Percentiles rank a stretch among this genome's conserved stretches.
phyloP scores from a whole-genome alignment of 2,329 filamentous ascomycete genomes.

The Penicillium sp. region DNA sequence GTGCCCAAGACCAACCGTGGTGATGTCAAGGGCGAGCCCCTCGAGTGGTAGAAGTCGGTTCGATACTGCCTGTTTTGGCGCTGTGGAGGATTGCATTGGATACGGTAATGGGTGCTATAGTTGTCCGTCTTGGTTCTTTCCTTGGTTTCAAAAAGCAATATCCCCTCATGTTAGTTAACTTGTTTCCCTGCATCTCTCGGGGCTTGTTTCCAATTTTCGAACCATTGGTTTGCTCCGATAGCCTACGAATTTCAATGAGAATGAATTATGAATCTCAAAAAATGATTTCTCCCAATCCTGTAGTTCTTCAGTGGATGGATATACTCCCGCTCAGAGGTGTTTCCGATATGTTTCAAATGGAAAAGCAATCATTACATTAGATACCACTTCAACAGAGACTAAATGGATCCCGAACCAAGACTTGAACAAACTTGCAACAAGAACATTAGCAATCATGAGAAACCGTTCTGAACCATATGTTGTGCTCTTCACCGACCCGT shows the following conservation, averaged over 20 bases:
- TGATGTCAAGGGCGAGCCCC: slow-evolving; percentile 77
- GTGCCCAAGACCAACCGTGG: slow-evolving; percentile 89
- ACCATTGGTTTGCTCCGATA: slow-evolving; percentile 13
- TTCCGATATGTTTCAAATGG: neutral
- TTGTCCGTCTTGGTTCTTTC: slow-evolving; percentile 7
- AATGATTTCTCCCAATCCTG: neutral
- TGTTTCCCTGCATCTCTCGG: slow-evolving; percentile 14
- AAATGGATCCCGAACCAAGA: neutral
- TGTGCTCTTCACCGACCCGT: neutral
- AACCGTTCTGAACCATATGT: neutral
- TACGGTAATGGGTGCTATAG: slow-evolving; percentile 12
- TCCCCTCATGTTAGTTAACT: slow-evolving; percentile 22
- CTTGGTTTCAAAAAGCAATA: slow-evolving; percentile 22
- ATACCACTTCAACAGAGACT: neutral
- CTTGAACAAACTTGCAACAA: neutral
- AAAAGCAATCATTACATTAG: slow-evolving; percentile 12
- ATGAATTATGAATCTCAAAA: slow-evolving; percentile 26
- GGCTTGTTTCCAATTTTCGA: slow-evolving; percentile 15
- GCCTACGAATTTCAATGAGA: slow-evolving; percentile 28
- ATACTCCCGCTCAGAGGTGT: neutral
- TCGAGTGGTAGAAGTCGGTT: slow-evolving; percentile 71
- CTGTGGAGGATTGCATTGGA: slow-evolving; percentile 13
- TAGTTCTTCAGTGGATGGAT: neutral
- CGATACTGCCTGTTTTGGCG: slow-evolving; percentile 10
- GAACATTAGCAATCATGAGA: neutral